phyloP scores from a whole-genome alignment of 1,139 yeast species.

The Scheffersomyces quercinus region DNA sequence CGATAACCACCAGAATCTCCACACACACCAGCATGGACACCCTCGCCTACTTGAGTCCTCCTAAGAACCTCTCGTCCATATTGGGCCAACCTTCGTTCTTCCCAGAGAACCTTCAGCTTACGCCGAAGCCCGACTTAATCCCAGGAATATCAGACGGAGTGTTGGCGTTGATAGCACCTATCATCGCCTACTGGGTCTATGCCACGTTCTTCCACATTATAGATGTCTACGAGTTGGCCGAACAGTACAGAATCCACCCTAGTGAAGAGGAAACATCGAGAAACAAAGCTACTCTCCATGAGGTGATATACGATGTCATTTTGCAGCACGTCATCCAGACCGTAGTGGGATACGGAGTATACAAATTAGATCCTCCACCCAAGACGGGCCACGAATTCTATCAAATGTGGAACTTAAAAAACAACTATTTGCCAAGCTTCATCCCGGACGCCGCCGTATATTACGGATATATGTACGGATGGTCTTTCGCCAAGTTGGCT shows the following conservation, averaged over 20 bases:
- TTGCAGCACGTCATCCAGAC: constrained; percentile 85
- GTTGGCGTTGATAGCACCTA: constrained; percentile 71
- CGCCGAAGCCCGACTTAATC: constrained; percentile 42
- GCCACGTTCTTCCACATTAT: constrained; percentile 73
- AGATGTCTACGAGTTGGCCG: constrained; percentile 74
- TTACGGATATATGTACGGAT: constrained; percentile 57
- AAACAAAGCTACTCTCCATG: constrained; percentile 68
- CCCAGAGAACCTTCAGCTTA: constrained; percentile 7
- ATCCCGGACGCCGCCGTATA: constrained; percentile 49
- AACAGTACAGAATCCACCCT: constrained; percentile 85
- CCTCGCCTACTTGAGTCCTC: constrained; percentile 10
- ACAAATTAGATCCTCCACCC: constrained; percentile 60
- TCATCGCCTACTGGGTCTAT: constrained; percentile 80
- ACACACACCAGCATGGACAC: not conserved
- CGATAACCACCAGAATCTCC: too few relatives aligned
- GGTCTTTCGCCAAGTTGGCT: constrained; percentile 55
- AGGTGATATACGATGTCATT: constrained; percentile 79
- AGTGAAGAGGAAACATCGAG: constrained; percentile 76
- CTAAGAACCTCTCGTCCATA: constrained; percentile 18
- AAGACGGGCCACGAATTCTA: constrained; percentile 72
- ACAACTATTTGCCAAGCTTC: constrained; percentile 30
- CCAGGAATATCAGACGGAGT: constrained; percentile 71
- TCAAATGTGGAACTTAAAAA: constrained; percentile 67
- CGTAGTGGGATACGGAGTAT: constrained; percentile 58
- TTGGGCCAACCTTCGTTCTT: constrained; percentile 15